These are phyloP conservation scores for Stagonosporopsis tanaceti DNA, from an alignment of 2,329 filamentous ascomycete species.

Conservation along the genomic window DNA sequence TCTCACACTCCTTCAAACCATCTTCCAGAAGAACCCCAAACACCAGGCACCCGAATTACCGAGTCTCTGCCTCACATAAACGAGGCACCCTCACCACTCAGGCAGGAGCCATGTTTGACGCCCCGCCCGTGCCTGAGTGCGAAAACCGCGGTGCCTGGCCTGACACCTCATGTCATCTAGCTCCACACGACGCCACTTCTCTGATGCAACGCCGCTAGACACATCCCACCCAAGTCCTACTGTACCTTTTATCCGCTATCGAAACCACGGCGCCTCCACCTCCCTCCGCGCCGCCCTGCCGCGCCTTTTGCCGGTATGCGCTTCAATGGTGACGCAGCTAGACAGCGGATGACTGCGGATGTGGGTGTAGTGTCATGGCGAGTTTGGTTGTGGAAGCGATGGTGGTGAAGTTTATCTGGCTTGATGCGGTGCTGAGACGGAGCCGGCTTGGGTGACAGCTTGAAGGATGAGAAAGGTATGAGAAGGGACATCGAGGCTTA, in stretches of 20 bases:
- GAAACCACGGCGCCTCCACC: neutral
- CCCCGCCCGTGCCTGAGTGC: neutral
- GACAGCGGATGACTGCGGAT: neutral
- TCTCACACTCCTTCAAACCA: neutral
- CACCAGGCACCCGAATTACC: neutral
- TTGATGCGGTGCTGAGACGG: constrained; percentile 13
- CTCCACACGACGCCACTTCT: neutral
- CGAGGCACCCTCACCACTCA: neutral
- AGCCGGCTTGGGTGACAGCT: neutral
- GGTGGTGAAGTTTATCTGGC: neutral
- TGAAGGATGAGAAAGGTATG: neutral
- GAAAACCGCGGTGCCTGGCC: neutral
- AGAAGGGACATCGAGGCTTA: neutral
- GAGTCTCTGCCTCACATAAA: constrained; percentile 5
- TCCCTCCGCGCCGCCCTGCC: neutral
- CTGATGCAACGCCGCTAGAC: too few species aligned
- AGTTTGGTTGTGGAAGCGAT: neutral
- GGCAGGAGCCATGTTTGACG: constrained; percentile 1
- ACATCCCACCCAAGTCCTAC: too few species aligned
- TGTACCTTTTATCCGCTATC: too few species aligned
- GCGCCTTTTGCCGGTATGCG: neutral
- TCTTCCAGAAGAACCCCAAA: neutral
- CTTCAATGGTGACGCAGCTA: constrained; percentile 7
- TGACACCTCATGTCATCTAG: neutral
- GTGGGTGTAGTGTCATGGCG: neutral